Evolutionary conservation across 1,284 basidiomycete genomes (phyloP).

Genomic region (Cryptococcus hybrid): DNA sequence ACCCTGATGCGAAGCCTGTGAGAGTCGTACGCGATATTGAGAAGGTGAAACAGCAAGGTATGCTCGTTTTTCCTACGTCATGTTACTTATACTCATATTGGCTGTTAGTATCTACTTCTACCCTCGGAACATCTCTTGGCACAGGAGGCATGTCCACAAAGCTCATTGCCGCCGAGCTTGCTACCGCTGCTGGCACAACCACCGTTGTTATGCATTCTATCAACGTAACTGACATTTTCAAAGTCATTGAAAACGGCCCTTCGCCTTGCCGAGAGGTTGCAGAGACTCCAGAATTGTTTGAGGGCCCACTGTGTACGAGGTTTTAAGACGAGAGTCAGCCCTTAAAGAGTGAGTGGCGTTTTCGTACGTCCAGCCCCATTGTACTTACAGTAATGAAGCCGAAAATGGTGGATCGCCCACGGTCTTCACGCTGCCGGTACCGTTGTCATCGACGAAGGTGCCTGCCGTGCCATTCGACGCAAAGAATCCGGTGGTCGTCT

Average conservation of each 20-base stretch:
- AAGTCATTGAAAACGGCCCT: constrained; percentile 65
- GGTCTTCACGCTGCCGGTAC: constrained; percentile 85
- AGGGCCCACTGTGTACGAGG: constrained; percentile 68
- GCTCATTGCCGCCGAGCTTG: constrained; percentile 95
- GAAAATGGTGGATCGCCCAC: constrained; percentile 94
- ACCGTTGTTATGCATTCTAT: constrained; percentile 87
- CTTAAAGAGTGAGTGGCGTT: constrained; percentile 63
- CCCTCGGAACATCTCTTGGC: constrained; percentile 86
- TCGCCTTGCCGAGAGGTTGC: constrained; percentile 33
- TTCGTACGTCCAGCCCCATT: too few species aligned
- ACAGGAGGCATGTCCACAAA: constrained; percentile 99
- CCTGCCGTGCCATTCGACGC: constrained; percentile 77
- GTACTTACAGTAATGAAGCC: constrained; percentile 30
- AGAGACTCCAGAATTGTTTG: constrained; percentile 27
- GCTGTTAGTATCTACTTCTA: constrained; percentile 76
- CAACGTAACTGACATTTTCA: constrained; percentile 71
- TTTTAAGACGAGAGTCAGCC: constrained; percentile 74
- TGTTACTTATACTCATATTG: not conserved
- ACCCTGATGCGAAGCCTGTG: constrained; percentile 76
- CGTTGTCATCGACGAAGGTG: constrained; percentile 78
- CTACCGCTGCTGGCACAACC: constrained; percentile 92
- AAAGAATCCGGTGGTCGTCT: constrained; percentile 86
- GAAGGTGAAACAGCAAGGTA: constrained; percentile 76
- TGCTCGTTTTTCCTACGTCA: constrained; percentile 7
- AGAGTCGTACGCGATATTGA: constrained; percentile 79